Percentiles rank a stretch among this genome's conserved stretches.
These are phyloP conservation scores for Solanum lycopersicoides DNA, from an alignment of 257 asterid genomes.

Conservation along the genomic window DNA sequence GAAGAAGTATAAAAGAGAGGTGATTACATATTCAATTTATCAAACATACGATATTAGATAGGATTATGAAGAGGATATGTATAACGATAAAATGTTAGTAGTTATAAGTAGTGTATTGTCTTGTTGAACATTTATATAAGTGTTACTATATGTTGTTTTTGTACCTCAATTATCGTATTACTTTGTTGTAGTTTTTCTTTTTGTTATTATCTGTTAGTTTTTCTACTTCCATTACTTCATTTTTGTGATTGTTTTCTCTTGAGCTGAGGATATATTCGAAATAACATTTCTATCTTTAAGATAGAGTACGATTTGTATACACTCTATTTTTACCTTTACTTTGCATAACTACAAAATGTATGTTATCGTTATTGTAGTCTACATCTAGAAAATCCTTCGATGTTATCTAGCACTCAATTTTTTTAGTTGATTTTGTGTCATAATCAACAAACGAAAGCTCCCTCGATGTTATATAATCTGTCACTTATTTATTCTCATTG, in stretches of 20 bases:
- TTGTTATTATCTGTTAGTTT: not conserved
- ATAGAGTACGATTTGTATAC: too few species aligned
- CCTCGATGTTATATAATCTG: too few species aligned
- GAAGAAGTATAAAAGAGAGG: not conserved
- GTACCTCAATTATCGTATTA: not conserved
- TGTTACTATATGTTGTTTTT: not conserved
- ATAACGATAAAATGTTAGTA: not conserved
- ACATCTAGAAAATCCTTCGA: too few species aligned
- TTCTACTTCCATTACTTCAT: not conserved
- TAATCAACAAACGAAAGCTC: too few species aligned
- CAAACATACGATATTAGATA: rapidly evolving
- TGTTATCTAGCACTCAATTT: too few species aligned
- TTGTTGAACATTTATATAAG: not conserved
- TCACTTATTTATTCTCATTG: too few species aligned
- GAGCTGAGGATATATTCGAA: not conserved
- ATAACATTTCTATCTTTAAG: too few species aligned
- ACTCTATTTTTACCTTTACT: too few species aligned
- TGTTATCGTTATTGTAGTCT: too few species aligned
- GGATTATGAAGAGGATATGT: rapidly evolving
- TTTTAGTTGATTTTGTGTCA: too few species aligned
- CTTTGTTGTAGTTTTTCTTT: not conserved
- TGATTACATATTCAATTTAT: rapidly evolving
- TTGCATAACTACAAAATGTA: too few species aligned
- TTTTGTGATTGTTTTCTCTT: too few species aligned
- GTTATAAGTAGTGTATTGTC: not conserved